A percentile compares a stretch with the other conserved stretches of the same genome.
These are phyloP conservation scores for Penicillium sclerotiorum DNA, from an alignment of 2,329 filamentous ascomycete species.

Conservation along the genomic window DNA sequence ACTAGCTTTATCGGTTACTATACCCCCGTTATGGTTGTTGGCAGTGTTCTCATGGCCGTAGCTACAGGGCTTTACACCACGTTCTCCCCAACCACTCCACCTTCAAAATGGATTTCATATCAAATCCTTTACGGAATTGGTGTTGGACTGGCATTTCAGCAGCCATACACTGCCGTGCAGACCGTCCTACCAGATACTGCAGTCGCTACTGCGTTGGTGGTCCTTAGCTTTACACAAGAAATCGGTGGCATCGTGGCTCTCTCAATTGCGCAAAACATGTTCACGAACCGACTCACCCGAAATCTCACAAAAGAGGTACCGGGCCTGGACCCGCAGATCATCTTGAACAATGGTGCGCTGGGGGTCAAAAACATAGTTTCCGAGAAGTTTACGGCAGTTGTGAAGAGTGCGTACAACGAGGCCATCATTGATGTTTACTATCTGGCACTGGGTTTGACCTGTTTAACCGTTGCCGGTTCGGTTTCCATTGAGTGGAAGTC, in stretches of 20 bases:
- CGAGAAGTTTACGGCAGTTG: not conserved
- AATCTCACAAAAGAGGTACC: constrained; percentile 12
- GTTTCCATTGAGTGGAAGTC: constrained; percentile 16
- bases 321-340: not conserved
- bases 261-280: constrained; percentile 18
- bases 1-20: not conserved
- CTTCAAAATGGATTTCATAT: constrained; percentile 4
- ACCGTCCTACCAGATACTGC: not conserved
- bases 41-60: not conserved
- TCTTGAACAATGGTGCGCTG: constrained; percentile 14
- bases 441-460: constrained; percentile 12
- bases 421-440: constrained; percentile 17
- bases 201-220: not conserved
- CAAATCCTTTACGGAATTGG: constrained; percentile 6
- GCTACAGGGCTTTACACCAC: not conserved
- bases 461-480: constrained; percentile 8
- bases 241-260: constrained; percentile 3
- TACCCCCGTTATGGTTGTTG: not conserved
- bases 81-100: not conserved
- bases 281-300: constrained; percentile 15
- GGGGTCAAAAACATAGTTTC: constrained; percentile 6
- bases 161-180: not conserved
- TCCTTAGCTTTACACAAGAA: not conserved
- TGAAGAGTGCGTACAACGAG: constrained; percentile 16
- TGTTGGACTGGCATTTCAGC: not conserved